Evolutionary conservation across 495 filamentous ascomycete genomes (phyloP).

Genomic region (Hyaloscypha bicolor): DNA sequence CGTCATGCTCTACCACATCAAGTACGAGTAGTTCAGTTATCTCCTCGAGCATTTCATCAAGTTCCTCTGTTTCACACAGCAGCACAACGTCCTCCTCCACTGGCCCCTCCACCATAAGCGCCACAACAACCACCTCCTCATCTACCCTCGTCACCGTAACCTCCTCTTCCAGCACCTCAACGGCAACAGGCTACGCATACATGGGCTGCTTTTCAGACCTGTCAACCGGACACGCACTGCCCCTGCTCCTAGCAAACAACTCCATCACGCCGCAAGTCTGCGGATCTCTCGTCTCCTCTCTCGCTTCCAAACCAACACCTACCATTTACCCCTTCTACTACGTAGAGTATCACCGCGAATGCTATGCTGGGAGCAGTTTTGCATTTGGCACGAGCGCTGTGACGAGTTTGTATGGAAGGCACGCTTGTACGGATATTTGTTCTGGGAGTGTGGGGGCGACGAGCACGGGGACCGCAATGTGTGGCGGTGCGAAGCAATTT

Average conservation of each 20-base stretch:
- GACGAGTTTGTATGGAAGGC: conserved; percentile 26
- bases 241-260: conserved; percentile 27
- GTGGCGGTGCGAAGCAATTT: conserved; percentile 32
- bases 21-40: no score
- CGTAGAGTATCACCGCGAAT: conserved; percentile 34
- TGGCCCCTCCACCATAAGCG: neutral
- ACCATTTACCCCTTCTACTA: conserved; percentile 28
- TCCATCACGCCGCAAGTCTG: conserved; percentile 34
- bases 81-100: conserved; percentile 8
- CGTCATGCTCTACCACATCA: no score
- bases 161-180: conserved; percentile 21
- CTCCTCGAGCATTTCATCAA: no score
- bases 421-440: conserved; percentile 33
- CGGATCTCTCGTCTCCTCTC: conserved; percentile 24
- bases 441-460: conserved; percentile 25
- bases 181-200: conserved; percentile 11
- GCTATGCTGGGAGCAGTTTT: conserved; percentile 31
- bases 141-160: conserved; percentile 8
- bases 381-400: conserved; percentile 25
- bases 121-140: neutral
- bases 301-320: conserved; percentile 25
- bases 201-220: conserved; percentile 26
- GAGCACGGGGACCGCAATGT: conserved; percentile 25
- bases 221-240: conserved; percentile 27
- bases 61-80: no score